Base-by-base conservation (phyloP, 2,329 filamentous ascomycete species). In the Rasamsonia emersonii region DNA sequence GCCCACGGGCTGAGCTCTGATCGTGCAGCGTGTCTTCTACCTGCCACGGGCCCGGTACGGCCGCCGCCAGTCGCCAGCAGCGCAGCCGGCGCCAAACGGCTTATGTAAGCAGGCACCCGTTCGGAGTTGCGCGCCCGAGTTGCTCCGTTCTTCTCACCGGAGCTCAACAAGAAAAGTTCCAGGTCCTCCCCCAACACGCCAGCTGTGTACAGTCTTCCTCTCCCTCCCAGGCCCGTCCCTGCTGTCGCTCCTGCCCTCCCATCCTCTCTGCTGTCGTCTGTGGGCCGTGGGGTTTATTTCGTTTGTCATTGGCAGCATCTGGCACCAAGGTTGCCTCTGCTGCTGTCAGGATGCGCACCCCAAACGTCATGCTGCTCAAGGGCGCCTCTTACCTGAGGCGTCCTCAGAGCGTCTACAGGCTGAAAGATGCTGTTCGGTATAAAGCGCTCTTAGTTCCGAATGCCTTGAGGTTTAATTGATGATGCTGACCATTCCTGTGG, bases 241-340 rank as follows among this genome's bases (percentile, higher is more conserved):
- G 46, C 40, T 37, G 26, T 33, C 33, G 33, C 29, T 27, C 36
- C 28, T 41, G 35, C 36, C 43, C 35, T 32, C 41, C 41, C 29
- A 39, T 38, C 30, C 35, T 38, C 40, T 36, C 39, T 36, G 39
- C 30, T 34, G 28, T 43, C 35, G 38, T 35, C 30, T 33, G 28
- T 26, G 39, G 40, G 36, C 24, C 35, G 23, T 42, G 32, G 31
- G 31, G 29, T 33, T 37, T 9, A 24, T 18, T 37, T 41, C 35
- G 30, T 30, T 38, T 25, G 16, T 26, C 29, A 38, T 36, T 41
- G 38, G 35, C 45, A 50, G 50, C 48, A 50, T 45, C 44, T 41
- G 44, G 49, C 59, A 67, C 60, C 56, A 76, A 75, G 71, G 70
- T 71, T 58, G 69, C 71, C 50, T 57, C 59, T 49, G 57, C 56